These are phyloP conservation scores for Chrysosphaeria jannelii DNA, from an alignment of 2,329 filamentous ascomycete species.

Conservation along the genomic window DNA sequence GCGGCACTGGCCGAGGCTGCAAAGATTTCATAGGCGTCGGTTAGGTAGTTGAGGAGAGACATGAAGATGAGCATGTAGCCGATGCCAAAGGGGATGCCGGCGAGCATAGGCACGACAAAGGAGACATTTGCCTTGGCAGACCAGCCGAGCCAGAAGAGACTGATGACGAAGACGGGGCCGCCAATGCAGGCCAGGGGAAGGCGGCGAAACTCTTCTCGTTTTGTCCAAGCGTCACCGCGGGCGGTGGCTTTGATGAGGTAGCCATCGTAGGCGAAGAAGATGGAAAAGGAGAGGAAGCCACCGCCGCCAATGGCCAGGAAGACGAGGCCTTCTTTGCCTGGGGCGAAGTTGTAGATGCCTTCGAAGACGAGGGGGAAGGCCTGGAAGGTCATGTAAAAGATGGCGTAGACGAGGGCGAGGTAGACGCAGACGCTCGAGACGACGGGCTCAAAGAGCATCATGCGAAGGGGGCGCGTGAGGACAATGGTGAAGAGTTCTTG, in stretches of 20 bases:
- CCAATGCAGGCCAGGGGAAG: conserved; percentile 42
- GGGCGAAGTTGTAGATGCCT: conserved; percentile 26
- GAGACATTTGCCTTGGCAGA: conserved; percentile 16
- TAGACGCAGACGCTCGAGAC: conserved; percentile 41
- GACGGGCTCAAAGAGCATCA: conserved; percentile 43
- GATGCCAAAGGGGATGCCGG: conserved; percentile 28
- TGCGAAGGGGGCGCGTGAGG: conserved; percentile 37
- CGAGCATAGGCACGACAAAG: conserved; percentile 25
- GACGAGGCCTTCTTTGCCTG: conserved; percentile 32
- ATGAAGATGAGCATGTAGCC: conserved; percentile 32
- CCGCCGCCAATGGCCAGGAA: conserved; percentile 41
- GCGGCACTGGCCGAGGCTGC: conserved; percentile 25
- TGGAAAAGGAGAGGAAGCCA: conserved; percentile 21
- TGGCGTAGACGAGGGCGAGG: conserved; percentile 36
- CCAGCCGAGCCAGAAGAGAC: conserved; percentile 32
- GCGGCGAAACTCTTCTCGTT: conserved; percentile 33
- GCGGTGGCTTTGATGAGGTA: conserved; percentile 21
- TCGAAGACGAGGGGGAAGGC: conserved; percentile 44
- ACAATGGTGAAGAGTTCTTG: conserved; percentile 35
- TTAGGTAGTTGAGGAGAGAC: conserved; percentile 14
- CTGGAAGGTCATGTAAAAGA: conserved; percentile 45
- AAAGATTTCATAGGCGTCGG: conserved; percentile 34
- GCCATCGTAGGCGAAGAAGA: conserved; percentile 35
- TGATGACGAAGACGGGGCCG: conserved; percentile 27
- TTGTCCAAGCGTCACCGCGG: conserved; percentile 22